Evolutionary conservation across 2,329 filamentous ascomycete genomes (phyloP).

Genomic region (Hortaea werneckii): DNA sequence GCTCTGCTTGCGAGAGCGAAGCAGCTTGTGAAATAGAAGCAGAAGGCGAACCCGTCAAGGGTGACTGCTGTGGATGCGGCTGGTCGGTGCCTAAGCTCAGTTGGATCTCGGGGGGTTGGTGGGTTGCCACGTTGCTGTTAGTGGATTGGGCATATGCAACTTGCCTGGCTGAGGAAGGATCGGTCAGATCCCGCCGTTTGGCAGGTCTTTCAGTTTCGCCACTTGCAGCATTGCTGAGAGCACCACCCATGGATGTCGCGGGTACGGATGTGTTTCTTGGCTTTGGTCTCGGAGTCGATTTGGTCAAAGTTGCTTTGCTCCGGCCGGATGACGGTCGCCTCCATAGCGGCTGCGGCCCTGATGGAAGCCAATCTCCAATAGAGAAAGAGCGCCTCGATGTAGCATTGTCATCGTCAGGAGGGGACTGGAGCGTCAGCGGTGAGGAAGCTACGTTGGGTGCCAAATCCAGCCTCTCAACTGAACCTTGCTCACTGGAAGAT

Average conservation of each 20-base stretch:
- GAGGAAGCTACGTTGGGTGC: slow-evolving; percentile 17
- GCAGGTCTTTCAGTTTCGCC: slow-evolving; percentile 25
- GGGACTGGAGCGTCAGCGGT: slow-evolving; percentile 12
- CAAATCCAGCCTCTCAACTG: slow-evolving; percentile 4
- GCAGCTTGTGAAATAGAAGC: too few relatives aligned
- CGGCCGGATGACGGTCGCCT: slow-evolving; percentile 28
- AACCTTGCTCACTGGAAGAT: slow-evolving; percentile 10
- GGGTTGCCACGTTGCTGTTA: too few relatives aligned
- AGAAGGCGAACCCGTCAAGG: too few relatives aligned
- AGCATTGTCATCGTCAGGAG: slow-evolving; percentile 17
- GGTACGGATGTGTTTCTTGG: slow-evolving; percentile 20
- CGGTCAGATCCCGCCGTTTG: slow-evolving; percentile 29
- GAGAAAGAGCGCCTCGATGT: slow-evolving; percentile 41
- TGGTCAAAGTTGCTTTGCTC: slow-evolving; percentile 19
- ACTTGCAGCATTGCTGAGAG: slow-evolving; percentile 26
- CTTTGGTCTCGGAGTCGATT: slow-evolving; percentile 18
- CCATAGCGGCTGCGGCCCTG: slow-evolving; percentile 27
- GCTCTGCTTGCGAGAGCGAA: slow-evolving; percentile 6
- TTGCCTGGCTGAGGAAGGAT: slow-evolving; percentile 1
- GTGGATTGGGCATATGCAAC: too few relatives aligned
- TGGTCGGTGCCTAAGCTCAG: too few relatives aligned
- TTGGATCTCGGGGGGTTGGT: too few relatives aligned
- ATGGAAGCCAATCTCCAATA: slow-evolving; percentile 34
- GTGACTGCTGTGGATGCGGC: too few relatives aligned
- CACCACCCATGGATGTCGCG: slow-evolving; percentile 29